A percentile compares a stretch with the other conserved stretches of the same genome.
These are phyloP conservation scores for Myxozyma melibiosi DNA, from an alignment of 805 yeast species.

Conservation along the genomic window DNA sequence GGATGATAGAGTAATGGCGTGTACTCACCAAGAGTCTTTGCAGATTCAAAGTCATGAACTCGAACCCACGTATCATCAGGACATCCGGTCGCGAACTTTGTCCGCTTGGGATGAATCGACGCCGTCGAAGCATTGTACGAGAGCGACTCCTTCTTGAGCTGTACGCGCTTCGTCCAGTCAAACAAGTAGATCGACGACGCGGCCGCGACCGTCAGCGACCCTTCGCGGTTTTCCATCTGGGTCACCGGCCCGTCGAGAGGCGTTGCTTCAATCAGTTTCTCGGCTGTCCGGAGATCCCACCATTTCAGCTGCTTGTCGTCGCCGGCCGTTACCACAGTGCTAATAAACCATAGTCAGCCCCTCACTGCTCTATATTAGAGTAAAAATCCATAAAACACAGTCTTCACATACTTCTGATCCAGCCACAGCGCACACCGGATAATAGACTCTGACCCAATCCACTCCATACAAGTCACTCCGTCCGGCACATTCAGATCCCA, in stretches of 20 bases:
- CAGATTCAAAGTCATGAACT: constrained; percentile 36
- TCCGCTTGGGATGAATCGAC: constrained; percentile 31
- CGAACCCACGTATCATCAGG: constrained; percentile 41
- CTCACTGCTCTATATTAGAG: not conserved
- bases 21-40: constrained; percentile 7
- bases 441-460: constrained; percentile 33
- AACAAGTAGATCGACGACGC: constrained; percentile 35
- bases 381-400: not conserved
- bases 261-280: constrained; percentile 12
- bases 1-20: not conserved
- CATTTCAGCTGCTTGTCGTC: constrained; percentile 36
- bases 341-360: not conserved
- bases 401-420: constrained; percentile 15
- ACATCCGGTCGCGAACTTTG: constrained; percentile 38
- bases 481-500: constrained; percentile 33
- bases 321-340: constrained; percentile 34
- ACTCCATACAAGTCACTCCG: constrained; percentile 31
- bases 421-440: constrained; percentile 37
- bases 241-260: constrained; percentile 26
- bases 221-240: constrained; percentile 36
- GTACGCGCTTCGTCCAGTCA: constrained; percentile 27
- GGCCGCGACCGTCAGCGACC: constrained; percentile 34
- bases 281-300: constrained; percentile 37
- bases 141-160: constrained; percentile 30
- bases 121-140: constrained; percentile 39